These are phyloP conservation scores for Hanseniaspora opuntiae DNA, from an alignment of 805 yeast genomes.

Conservation along the genomic window DNA sequence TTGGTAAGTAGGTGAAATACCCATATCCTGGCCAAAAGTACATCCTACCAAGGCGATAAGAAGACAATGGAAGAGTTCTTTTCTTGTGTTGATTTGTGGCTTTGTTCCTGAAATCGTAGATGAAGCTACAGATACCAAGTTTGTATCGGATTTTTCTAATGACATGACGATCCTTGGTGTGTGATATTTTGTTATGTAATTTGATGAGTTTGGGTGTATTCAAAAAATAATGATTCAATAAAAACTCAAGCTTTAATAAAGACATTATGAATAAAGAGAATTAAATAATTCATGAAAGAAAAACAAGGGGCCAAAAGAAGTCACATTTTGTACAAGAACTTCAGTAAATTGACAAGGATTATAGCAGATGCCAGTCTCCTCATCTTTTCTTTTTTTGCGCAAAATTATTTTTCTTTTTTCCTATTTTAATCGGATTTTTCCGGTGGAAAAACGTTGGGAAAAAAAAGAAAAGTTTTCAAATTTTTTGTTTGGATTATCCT, in stretches of 20 bases:
- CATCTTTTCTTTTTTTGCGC: not conserved
- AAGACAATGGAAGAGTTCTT: slow-evolving; percentile 31
- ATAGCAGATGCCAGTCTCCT: no score
- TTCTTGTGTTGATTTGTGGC: not conserved
- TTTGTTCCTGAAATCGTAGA: not conserved
- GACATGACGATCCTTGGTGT: not conserved
- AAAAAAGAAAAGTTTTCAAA: not conserved
- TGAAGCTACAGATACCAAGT: not conserved
- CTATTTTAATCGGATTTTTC: not conserved
- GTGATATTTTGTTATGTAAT: not conserved
- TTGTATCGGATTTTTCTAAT: not conserved
- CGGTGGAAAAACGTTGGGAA: not conserved
- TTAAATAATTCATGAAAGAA: no score
- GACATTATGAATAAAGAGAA: no score
- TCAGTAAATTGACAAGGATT: no score
- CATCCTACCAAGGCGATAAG: slow-evolving; percentile 58
- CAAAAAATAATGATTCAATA: no score
- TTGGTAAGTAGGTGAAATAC: slow-evolving; percentile 49
- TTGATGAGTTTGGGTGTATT: no score
- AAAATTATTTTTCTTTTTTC: not conserved
- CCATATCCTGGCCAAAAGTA: slow-evolving; percentile 65
- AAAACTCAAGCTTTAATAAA: no score
- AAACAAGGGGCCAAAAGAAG: no score
- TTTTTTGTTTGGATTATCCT: not conserved
- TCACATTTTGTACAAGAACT: no score